These are phyloP conservation scores for Pseudogymnoascus sp. DNA, from an alignment of 2,329 filamentous ascomycete genomes.

Conservation along the genomic window DNA sequence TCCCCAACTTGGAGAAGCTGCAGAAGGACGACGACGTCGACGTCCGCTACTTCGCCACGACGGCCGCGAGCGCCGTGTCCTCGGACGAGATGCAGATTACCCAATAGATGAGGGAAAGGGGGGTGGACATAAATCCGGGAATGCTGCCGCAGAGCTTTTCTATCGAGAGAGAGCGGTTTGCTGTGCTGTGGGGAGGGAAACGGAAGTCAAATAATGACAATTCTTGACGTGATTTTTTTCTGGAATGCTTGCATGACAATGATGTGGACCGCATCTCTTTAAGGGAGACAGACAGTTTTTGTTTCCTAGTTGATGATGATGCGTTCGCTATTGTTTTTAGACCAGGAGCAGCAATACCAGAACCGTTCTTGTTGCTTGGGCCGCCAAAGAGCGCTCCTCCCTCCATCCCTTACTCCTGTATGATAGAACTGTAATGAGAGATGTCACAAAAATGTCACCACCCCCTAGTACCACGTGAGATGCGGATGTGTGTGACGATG, in stretches of 20 bases:
- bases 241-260: slow-evolving; percentile 7
- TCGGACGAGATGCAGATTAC: slow-evolving; percentile 48
- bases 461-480: neutral
- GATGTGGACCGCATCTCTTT: slow-evolving; percentile 3
- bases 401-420: neutral
- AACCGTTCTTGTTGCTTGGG: slow-evolving; percentile 13
- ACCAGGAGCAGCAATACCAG: slow-evolving; percentile 28
- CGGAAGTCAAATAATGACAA: slow-evolving; percentile 9
- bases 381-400: neutral
- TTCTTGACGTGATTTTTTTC: slow-evolving; percentile 15
- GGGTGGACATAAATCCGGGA: neutral
- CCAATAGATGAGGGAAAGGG: slow-evolving; percentile 26
- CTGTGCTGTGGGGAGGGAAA: slow-evolving; percentile 13
- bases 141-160: slow-evolving; percentile 15
- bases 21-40: slow-evolving; percentile 97
- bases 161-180: slow-evolving; percentile 10
- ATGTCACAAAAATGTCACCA: neutral
- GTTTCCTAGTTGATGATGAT: slow-evolving; percentile 1
- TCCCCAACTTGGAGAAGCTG: slow-evolving; percentile 88
- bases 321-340: slow-evolving; percentile 23
- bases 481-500: neutral
- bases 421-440: slow-evolving; percentile 2
- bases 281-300: neutral
- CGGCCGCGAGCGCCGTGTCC: slow-evolving; percentile 54
- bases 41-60: slow-evolving; percentile 94